Conservation (phyloP, 352 stramenopile genomes). For the Globisporangium carolinianum region DNA sequence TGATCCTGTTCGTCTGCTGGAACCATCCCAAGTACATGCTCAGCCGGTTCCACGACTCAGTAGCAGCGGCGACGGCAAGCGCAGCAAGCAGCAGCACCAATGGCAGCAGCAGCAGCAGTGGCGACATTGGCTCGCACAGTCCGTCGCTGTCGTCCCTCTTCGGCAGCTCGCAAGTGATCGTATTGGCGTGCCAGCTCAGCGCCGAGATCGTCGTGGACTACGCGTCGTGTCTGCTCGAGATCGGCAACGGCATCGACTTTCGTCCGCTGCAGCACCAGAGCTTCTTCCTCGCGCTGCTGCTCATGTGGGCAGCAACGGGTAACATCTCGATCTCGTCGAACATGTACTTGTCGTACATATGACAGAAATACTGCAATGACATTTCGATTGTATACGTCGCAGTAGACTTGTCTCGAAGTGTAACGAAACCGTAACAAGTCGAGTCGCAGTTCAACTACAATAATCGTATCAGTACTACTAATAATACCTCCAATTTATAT, state of each 20-base stretch:
- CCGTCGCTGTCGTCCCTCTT: background rate
- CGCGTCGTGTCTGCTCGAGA: slow-evolving; percentile 18
- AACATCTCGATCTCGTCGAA: background rate
- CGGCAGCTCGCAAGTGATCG: slow-evolving; percentile 1
- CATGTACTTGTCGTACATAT: background rate
- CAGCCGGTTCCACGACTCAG: background rate
- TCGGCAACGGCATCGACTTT: slow-evolving; percentile 13
- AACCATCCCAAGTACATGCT: slow-evolving; percentile 25
- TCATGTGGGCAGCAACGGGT: background rate
- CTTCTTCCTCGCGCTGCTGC: slow-evolving; percentile 11
- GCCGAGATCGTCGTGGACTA: slow-evolving; percentile 17
- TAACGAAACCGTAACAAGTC: no score
- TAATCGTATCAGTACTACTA: no score
- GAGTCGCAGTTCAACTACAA: no score
- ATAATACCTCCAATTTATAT: no score
- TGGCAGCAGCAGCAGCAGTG: background rate
- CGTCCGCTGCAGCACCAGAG: slow-evolving; percentile 10
- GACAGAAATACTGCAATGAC: no score
- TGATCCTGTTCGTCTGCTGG: slow-evolving; percentile 23
- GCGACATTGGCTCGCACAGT: background rate
- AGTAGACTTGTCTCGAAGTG: no score
- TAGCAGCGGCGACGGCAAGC: slow-evolving; percentile 1
- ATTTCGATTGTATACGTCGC: no score
- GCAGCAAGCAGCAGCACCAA: background rate
- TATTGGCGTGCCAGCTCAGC: slow-evolving; percentile 15